Base-by-base conservation (phyloP, 2,329 filamentous ascomycete species). In the Penicillium sp. region DNA sequence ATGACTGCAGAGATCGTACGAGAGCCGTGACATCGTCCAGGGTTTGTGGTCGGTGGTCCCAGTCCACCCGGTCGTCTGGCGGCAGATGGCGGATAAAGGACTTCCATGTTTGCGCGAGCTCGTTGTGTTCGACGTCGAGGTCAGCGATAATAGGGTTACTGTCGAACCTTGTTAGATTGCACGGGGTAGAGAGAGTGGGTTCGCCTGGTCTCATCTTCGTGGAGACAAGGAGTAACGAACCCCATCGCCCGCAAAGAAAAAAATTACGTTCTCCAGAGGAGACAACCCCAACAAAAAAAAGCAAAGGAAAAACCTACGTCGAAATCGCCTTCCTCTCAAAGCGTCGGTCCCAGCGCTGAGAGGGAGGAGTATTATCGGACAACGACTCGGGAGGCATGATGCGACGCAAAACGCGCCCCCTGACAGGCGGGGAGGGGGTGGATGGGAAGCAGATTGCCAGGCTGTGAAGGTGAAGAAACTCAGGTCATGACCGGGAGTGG, bases 121-220 rank as follows among this genome's bases (percentile, higher is more conserved):
- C 71, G 55, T 71, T 73, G 45, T 68, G 69, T 65, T 75, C 72
- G 51, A 73, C 61, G 54, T 75, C 72, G 40, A 75, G 71, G 51
- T 63, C 65, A 5, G 65, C 67, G 56, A 71, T 67, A 14, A 63
- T 58, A n/a, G 67, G 62, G 26, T 65, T 60, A 16, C 71, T 73
- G 46, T 24, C 3, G 33, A 39, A 33, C 28, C 16, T 10, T 18
- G 51, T 42, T 48, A 53, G 33, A 28, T 26, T 47, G 33, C 18
- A 34, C 18, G n/a, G 24, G 45, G 43, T 37, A 46, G n/a, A 8
- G 37, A 11, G 44, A 18, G 21, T 19, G 44, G 18, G 21, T 19
- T 42, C 16, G 37, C 24, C 37, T 24, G 10, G 37, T 42, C 19
- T 42, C 37, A 14, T 42, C 37, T 24, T 37, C 34, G 34, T 37